These are phyloP conservation scores for Nyssa sinensis DNA, from an alignment of 148 eudicot species.

Conservation along the genomic window DNA sequence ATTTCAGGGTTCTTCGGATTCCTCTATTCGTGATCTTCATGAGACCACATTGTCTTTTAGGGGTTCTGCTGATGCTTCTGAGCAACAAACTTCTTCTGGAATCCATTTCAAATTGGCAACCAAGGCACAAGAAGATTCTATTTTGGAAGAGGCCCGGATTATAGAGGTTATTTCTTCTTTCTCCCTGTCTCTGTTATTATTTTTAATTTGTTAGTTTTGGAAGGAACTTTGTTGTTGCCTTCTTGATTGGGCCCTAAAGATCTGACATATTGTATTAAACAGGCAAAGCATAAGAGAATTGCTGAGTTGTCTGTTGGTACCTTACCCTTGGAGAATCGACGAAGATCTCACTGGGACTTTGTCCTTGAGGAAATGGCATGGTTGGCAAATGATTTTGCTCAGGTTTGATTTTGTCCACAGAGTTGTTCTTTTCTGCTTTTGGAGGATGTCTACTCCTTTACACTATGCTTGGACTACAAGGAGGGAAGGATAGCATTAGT, in stretches of 20 bases:
- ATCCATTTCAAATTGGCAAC: constrained; percentile 35
- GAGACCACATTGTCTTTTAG: not conserved
- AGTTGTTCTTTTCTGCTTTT: not conserved
- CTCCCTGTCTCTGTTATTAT: constrained; percentile 5
- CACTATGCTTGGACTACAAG: no score
- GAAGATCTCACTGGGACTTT: constrained; percentile 80
- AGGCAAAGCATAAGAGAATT: constrained; percentile 85
- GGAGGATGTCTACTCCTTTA: not conserved
- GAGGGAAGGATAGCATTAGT: no score
- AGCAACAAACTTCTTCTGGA: constrained; percentile 40
- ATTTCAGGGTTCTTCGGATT: constrained; percentile 26
- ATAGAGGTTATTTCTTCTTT: constrained; percentile 64
- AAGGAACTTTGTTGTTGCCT: not conserved
- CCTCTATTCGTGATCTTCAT: constrained; percentile 10
- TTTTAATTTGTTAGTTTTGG: constrained; percentile 15
- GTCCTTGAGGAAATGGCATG: constrained; percentile 96
- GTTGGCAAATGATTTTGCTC: constrained; percentile 97
- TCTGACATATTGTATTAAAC: constrained; percentile 24
- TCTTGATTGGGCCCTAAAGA: constrained; percentile 10
- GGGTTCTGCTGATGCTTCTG: constrained; percentile 10
- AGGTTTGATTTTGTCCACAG: constrained; percentile 46
- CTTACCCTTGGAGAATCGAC: constrained; percentile 37
- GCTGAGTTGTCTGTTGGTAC: constrained; percentile 61
- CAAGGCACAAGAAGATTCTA: constrained; percentile 75
- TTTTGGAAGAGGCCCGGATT: constrained; percentile 80